Base-by-base conservation (phyloP, 257 asterid species). In the Forsythia suspensa region DNA sequence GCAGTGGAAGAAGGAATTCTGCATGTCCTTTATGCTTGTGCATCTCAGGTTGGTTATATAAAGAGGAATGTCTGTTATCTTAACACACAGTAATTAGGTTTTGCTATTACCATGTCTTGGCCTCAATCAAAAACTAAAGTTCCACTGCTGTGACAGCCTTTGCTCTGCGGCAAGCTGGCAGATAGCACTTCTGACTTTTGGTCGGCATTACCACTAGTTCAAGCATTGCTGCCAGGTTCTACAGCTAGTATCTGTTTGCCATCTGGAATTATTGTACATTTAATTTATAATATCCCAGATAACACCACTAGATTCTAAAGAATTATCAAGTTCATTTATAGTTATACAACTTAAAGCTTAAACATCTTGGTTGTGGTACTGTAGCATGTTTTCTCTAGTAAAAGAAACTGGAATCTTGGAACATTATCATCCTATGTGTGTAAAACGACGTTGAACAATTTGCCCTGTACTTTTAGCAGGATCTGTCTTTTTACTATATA, bases 201-300 rank as follows among this genome's bases (percentile, higher is more conserved):
- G 97, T 81, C 91, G 85, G 92, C 97, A 68, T 88, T 94, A 79
- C 99, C 99, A 44, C 85, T 96, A 66, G 83, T 94, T 76, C 98
- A 93, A 84, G 98, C 99, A 63, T 86, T 96, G 86, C 97, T 94
- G 83, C 98, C 98, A 90, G 99, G 99, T 96, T 74, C 81, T 57
- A 72, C 67, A 71, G 41, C 84, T 69, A 66, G 71, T 80, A 38
- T 84, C 79, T 78, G 38, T 82, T 46, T 78, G 18, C 81, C 71
- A 48, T 81, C 71, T 71, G 48, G 43, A 72, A 51, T 81, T 48
- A 71, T 74, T 71, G 34, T 76, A 70, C 72, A 68, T 42, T 71
- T 70, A 48, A 20, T 34, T 57, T 40, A 57, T 55, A 29, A 66
- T 42, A 21, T 44, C 74, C 43, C 78, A 24, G 65, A 39, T 48